Evolutionary conservation across 164 flowering plant species (phyloP), one percentile per base, ranked within the genome.

Genomic region (Tetracentron sinense): DNA sequence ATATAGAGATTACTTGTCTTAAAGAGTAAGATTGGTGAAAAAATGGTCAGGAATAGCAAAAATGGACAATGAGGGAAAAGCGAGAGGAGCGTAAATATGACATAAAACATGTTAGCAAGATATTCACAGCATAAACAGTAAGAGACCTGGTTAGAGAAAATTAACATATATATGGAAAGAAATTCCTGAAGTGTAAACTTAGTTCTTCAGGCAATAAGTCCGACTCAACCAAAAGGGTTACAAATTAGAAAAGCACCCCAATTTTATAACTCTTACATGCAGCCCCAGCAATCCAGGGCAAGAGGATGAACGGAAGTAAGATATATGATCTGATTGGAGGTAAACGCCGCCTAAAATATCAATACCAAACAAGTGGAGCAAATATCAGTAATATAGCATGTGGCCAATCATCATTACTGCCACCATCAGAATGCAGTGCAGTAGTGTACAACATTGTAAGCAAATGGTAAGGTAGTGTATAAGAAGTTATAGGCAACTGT

Each of bases 251-350:
- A 21, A 51, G 20, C 20, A 26, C 15, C 59, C 22, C 22, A 25
- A 44, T 23, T 44, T 33, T 15, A 28, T 54, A 59, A 68, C 6
- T 58, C 92, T 83, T 86, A 90, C 97, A 67, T 65, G 88, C 82
- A 68, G 88, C 82, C 2, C 64, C 73, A 56, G 75, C 80, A 70
- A 90, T 69, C 97, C 97, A 90, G 15, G 95, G 97, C 67, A 85
- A 62, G 50, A 86, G 81, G 69, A 83, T 65, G 58, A 78, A 66
- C n/a, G 89, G 85, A 67, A 90, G 91, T 67, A 83, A 77, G 47
- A 85, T 29, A 67, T 64, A 75, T 54, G 95, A 76, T 71, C 82
- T 84, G 62, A 90, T 74, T 15, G 88, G 85, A 72, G 92, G 89
- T 74, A 90, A 68, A 63, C 82, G 85, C 77, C 85, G 80, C 91